Evolutionary conservation across 148 eudicot genomes (phyloP).

Genomic region (Spergularia marina): DNA sequence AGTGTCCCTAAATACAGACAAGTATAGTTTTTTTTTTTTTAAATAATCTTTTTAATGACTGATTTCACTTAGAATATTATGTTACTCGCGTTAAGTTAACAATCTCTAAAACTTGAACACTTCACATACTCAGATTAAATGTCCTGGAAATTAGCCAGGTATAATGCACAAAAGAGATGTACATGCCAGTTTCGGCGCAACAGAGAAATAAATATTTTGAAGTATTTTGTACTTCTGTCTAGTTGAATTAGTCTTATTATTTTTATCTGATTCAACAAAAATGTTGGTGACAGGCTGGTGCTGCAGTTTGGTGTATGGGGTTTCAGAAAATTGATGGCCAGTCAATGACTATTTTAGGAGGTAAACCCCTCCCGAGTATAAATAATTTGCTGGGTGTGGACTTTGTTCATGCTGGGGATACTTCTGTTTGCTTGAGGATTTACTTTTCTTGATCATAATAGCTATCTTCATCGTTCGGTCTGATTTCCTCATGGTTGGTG

Average conservation of each 20-base stretch:
- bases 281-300: conserved; percentile 57
- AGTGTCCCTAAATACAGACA: not conserved
- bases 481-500: not conserved
- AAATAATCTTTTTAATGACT: too few species aligned
- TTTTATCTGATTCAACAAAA: not conserved
- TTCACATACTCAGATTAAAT: not conserved
- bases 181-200: not conserved
- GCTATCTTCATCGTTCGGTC: not conserved
- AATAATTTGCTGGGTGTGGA: not conserved
- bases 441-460: not conserved
- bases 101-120: not conserved
- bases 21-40: conserved; percentile 6
- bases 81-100: not conserved
- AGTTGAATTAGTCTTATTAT: not conserved
- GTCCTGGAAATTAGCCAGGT: not conserved
- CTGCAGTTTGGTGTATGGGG: conserved; percentile 90
- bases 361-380: conserved; percentile 27
- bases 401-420: not conserved
- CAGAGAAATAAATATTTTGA: not conserved
- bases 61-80: not conserved
- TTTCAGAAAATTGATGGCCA: conserved; percentile 85
- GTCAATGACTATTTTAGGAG: conserved; percentile 83
- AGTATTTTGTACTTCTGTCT: not conserved
- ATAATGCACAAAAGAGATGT: not conserved
- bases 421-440: not conserved